Evolutionary conservation across 2,329 filamentous ascomycete species (phyloP).

Genomic region (Fusarium paranaense): DNA sequence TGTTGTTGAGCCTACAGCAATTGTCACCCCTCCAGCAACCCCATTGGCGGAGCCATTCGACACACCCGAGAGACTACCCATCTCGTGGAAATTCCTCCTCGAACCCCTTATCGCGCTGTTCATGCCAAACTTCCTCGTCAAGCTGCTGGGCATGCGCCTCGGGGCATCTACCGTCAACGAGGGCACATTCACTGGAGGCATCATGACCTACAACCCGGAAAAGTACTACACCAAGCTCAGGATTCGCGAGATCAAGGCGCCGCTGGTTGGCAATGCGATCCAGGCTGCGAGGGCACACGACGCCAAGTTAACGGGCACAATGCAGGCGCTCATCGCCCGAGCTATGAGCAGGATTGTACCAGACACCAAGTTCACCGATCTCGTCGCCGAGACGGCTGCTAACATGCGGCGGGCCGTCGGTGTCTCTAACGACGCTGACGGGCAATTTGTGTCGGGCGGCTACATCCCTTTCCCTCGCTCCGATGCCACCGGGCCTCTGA

Average conservation of each 20-base stretch:
- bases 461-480: conserved; percentile 25
- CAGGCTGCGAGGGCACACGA: conserved; percentile 24
- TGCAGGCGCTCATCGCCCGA: conserved; percentile 36
- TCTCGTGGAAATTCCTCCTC: conserved; percentile 42
- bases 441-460: conserved; percentile 27
- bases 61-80: conserved; percentile 34
- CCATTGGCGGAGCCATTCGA: conserved; percentile 36
- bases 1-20: neutral
- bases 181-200: conserved; percentile 34
- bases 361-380: conserved; percentile 35
- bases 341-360: conserved; percentile 34
- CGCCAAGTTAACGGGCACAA: conserved; percentile 35
- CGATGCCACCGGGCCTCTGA: conserved; percentile 9
- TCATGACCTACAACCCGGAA: conserved; percentile 23
- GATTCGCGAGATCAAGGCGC: conserved; percentile 24
- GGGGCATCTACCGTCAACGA: conserved; percentile 20
- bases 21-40: conserved; percentile 6
- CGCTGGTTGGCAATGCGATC: conserved; percentile 14
- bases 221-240: conserved; percentile 28
- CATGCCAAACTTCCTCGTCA: conserved; percentile 31
- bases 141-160: conserved; percentile 26
- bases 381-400: conserved; percentile 38
- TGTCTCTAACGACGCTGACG: conserved; percentile 29
- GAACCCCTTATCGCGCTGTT: conserved; percentile 27
- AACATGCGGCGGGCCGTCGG: conserved; percentile 41